Evolutionary conservation across 23 red algal genomes (phyloP), one percentile per base, ranked within the genome.

Genomic region (Chondrus crispus): DNA sequence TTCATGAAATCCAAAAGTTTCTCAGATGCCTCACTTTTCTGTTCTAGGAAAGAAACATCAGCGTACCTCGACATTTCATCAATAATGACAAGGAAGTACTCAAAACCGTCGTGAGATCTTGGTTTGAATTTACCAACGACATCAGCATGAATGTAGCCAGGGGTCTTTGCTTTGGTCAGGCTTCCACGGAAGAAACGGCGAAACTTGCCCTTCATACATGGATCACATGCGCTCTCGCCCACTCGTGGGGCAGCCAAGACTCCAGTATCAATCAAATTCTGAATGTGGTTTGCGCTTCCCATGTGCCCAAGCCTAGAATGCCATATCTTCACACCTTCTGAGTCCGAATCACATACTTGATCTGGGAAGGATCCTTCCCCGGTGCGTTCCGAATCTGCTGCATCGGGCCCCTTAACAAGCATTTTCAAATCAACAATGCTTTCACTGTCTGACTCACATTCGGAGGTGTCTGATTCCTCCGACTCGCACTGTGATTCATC

Each of bases 1-100:
- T 78, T 90, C 3, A 69, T 81, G 28, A 80, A 70, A 2, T 18
- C 3, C 1, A 46, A 9, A 18, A 90, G 10, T 0, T 47, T 11
- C 30, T 37, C 53, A 4, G 41, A 79, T 24, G 87, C 57, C 29
- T 90, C 69, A 30, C 1, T 35, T 80, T 90, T 90, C 4, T 1
- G 28, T 11, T 16, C 2, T 3, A 50, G 45, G 36, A 55, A 73
- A 39, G 46, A 49, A 4, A 12, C 37, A 78, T 33, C 64, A 5
- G 66, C 32, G 66, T 71, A 81, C n/a, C 53, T 24, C 18, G 70
- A 75, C 13, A 45, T 6, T 40, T 90, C 71, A 48, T 80, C 87
- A 28, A 90, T 46, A 2, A 80, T 53, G 11, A 36, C 58, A 8
- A 62, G 6, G n/a, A 62, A 79, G 54, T 90, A 90, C 2, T 72